phyloP scores from a whole-genome alignment of 1,284 basidiomycete species.

The Pyrrhoderma lamaoense region DNA sequence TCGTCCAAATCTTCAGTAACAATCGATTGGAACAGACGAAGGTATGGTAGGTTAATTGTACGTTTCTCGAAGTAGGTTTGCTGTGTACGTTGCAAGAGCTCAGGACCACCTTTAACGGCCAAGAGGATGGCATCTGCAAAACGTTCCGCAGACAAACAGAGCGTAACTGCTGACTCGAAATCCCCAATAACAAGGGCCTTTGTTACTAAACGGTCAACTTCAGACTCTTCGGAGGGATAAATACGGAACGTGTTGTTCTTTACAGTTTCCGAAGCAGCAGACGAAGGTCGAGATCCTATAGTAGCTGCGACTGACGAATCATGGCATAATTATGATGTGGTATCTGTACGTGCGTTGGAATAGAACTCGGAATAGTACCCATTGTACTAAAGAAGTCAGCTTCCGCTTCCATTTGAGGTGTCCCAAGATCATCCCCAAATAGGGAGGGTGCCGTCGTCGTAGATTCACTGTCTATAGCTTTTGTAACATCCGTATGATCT shows the following conservation, averaged over 20 bases:
- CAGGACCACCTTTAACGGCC: constrained; percentile 85
- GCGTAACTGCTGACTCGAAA: constrained; percentile 86
- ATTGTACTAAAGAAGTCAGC: constrained; percentile 90
- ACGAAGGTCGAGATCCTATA: constrained; percentile 80
- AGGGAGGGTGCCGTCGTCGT: constrained; percentile 73
- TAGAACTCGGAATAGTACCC: constrained; percentile 44
- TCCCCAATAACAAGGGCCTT: constrained; percentile 93
- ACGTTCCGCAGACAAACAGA: constrained; percentile 85
- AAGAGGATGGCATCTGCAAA: constrained; percentile 94
- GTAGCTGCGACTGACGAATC: constrained; percentile 91
- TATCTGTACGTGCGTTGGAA: constrained; percentile 53
- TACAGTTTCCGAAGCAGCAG: constrained; percentile 66
- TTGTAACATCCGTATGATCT: constrained; percentile 54
- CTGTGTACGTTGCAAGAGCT: constrained; percentile 86
- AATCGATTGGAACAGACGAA: constrained; percentile 93
- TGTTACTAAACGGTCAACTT: constrained; percentile 85
- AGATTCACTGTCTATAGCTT: constrained; percentile 63
- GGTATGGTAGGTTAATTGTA: constrained; percentile 75
- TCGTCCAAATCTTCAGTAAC: constrained; percentile 89
- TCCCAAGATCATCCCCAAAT: constrained; percentile 79
- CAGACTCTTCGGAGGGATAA: constrained; percentile 83
- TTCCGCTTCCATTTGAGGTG: constrained; percentile 55
- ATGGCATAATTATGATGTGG: constrained; percentile 74
- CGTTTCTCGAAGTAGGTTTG: constrained; percentile 89
- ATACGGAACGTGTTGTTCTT: constrained; percentile 86